Evolutionary conservation across 1,284 basidiomycete species (phyloP).

Genomic region (Irpex sp.): DNA sequence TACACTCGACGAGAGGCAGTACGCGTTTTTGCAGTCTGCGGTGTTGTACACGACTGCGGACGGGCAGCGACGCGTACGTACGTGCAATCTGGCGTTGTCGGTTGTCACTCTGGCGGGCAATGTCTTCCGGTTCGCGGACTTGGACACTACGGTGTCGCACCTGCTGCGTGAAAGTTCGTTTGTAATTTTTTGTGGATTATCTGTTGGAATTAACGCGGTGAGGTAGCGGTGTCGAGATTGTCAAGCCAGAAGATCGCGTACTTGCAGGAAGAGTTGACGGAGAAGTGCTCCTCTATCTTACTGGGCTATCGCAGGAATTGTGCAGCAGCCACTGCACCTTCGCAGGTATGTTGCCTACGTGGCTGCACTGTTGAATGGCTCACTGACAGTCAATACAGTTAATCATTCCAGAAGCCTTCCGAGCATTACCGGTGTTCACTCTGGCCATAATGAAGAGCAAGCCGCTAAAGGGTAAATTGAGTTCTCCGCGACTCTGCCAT

Average conservation of each 20-base stretch:
- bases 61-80: conserved; percentile 83
- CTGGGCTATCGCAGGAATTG: too few relatives aligned
- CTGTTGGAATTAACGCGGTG: too few relatives aligned
- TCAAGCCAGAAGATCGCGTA: too few relatives aligned
- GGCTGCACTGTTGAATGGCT: too few relatives aligned
- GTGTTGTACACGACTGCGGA: conserved; percentile 79
- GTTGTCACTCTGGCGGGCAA: conserved; percentile 84
- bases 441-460: conserved; percentile 25
- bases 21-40: conserved; percentile 88
- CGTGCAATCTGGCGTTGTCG: conserved; percentile 80
- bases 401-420: conserved; percentile 91
- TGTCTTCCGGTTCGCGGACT: conserved; percentile 90
- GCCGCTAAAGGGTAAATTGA: conserved; percentile 73
- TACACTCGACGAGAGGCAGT: conserved; percentile 68
- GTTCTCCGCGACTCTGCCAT: conserved; percentile 1
- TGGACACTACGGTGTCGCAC: conserved; percentile 78
- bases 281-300: too few relatives aligned
- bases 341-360: too few relatives aligned
- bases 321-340: too few relatives aligned
- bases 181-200: background rate
- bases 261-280: too few relatives aligned
- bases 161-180: conserved; percentile 74
- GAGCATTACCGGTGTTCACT: conserved; percentile 16
- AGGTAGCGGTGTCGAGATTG: too few relatives aligned
- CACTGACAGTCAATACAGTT: conserved; percentile 42